Evolutionary conservation across 2,329 filamentous ascomycete species (phyloP).

Genomic region (Sporothrix sp.): DNA sequence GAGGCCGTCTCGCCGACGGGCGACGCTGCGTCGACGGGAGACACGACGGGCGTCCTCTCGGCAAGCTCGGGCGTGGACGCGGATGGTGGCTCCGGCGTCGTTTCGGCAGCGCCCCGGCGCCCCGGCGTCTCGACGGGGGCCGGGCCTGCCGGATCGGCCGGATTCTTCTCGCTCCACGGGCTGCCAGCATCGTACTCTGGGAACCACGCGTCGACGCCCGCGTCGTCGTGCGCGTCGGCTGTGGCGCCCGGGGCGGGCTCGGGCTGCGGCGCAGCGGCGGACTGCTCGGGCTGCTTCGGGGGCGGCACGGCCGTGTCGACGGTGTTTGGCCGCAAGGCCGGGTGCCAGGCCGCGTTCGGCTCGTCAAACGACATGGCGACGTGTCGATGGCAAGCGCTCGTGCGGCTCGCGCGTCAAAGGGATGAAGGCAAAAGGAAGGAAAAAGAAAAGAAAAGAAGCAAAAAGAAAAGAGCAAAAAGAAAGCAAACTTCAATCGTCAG

Average conservation of each 20-base stretch:
- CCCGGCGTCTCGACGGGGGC: not conserved
- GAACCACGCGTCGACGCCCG: constrained; percentile 23
- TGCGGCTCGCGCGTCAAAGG: no score
- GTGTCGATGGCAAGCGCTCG: no score
- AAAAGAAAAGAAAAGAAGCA: not conserved
- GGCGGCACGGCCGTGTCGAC: no score
- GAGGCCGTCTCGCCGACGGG: constrained; percentile 17
- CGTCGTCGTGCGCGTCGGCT: constrained; percentile 5
- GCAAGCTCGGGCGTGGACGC: not conserved
- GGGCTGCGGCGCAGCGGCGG: no score
- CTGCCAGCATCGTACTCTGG: constrained; percentile 24
- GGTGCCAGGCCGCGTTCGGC: constrained; percentile 39
- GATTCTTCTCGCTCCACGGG: constrained; percentile 16
- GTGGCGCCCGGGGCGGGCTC: no score
- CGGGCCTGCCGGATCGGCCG: no score
- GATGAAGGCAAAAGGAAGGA: no score
- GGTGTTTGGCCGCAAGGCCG: constrained; percentile 29
- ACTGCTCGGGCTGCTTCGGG: no score
- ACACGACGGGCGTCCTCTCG: not conserved
- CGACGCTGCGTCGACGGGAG: not conserved
- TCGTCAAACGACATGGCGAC: constrained; percentile 34
- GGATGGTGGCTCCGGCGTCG: not conserved
- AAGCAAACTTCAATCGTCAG: not conserved
- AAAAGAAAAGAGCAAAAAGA: not conserved
- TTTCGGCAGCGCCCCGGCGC: no score